Evolutionary conservation across 2,329 filamentous ascomycete species (phyloP), one percentile per base, ranked within the genome.

Genomic region (Ascochyta lentis): DNA sequence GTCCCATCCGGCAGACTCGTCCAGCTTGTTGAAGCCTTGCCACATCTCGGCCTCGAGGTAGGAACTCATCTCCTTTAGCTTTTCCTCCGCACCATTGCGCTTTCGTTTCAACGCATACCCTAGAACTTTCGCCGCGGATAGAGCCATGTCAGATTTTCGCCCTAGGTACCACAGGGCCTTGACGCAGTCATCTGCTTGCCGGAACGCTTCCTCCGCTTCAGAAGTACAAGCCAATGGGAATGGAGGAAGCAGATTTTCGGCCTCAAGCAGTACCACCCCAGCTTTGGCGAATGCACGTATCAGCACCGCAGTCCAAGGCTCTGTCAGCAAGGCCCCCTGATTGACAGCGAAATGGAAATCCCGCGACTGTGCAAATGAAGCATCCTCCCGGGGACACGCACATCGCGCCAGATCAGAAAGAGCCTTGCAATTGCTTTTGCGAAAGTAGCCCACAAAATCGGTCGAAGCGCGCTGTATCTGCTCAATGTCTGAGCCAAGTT

Each of bases 291-390:
- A 86, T 0, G 79, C 79, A 24, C 82, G 76, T 39, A 85, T 80
- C 26, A 86, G 69, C 3, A 86, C 79, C 35, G 81, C 79, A 1
- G 83, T 85, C 84, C 84, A 86, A 2, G 84, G 84, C 60, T 86
- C 84, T 0, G 83, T 85, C 51, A 87, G 65, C n/a, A 87, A 75
- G 1, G 84, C 80, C 2, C 81, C 83, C 54, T 84, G 78, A 38
- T 79, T 82, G 23, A 85, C 75, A 0, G 83, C 82, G 52, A 81
- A 80, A 64, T 85, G 83, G 49, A 84, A 82, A 22, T 80, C 78
- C 22, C 70, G 61, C 29, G 78, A 67, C 33, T 73, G 65, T 6
- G 71, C 64, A 48, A 71, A 71, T 1, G 65, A 64, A 5, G 59
- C 56, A 27, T 69, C 60, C 35, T 66, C 61, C 8, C 61, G 56